Percentiles rank a stretch among this genome's conserved stretches.
These are phyloP conservation scores for Sordariomycetes sp. DNA, from an alignment of 2,329 filamentous ascomycete genomes.

Conservation along the genomic window DNA sequence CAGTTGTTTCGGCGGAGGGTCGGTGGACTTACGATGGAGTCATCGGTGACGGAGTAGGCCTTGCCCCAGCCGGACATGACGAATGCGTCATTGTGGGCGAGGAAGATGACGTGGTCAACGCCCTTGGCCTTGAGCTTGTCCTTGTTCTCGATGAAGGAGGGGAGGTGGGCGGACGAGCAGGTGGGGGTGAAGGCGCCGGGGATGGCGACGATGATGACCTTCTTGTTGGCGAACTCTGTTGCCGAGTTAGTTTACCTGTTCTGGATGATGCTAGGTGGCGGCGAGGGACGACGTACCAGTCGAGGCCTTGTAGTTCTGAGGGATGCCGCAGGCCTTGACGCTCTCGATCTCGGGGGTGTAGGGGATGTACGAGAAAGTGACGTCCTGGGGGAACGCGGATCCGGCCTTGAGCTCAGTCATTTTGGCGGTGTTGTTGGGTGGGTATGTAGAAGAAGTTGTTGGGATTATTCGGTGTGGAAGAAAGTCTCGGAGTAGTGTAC, in stretches of 20 bases:
- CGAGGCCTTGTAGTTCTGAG: conserved; percentile 66
- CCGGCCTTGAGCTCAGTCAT: conserved; percentile 63
- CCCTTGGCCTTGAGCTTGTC: conserved; percentile 64
- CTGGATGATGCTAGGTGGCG: too few relatives aligned
- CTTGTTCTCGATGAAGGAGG: conserved; percentile 64
- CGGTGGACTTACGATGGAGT: conserved; percentile 38
- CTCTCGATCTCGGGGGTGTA: conserved; percentile 55
- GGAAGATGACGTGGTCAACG: conserved; percentile 68
- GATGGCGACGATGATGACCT: conserved; percentile 41
- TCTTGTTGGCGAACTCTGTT: conserved; percentile 41
- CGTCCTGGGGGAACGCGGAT: conserved; percentile 68
- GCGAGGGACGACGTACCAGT: conserved; percentile 35
- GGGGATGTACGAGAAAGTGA: conserved; percentile 75
- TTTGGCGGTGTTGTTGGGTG: conserved; percentile 7
- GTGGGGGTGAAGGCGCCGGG: conserved; percentile 74
- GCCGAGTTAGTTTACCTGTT: conserved; percentile 3
- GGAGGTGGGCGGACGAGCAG: conserved; percentile 70
- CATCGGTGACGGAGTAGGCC: conserved; percentile 65
- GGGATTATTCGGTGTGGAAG: neutral
- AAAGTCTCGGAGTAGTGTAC: neutral
- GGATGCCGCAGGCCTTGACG: conserved; percentile 66
- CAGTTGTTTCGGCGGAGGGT: neutral
- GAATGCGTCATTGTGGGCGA: conserved; percentile 73
- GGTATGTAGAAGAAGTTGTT: neutral
- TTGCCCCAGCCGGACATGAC: conserved; percentile 89